Conservation (phyloP, 768 basidiomycete genomes). For the Postia placenta region DNA sequence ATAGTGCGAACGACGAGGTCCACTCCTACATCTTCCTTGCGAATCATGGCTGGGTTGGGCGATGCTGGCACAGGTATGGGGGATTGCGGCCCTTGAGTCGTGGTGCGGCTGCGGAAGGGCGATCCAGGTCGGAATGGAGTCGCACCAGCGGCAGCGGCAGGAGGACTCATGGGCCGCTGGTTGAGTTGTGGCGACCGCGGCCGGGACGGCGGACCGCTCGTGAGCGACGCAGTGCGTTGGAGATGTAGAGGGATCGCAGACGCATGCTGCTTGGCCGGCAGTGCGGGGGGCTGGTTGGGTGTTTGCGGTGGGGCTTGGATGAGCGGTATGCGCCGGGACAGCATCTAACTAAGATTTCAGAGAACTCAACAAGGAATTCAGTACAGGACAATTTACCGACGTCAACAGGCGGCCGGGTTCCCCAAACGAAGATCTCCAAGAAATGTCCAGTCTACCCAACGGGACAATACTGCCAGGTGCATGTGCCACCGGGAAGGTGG, state of each 20-base stretch:
- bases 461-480: constrained; percentile 69
- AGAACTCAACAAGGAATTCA: not conserved
- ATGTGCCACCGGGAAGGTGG: constrained; percentile 41
- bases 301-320: constrained; percentile 34
- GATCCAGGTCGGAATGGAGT: constrained; percentile 39
- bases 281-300: constrained; percentile 15
- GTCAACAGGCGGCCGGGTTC: constrained; percentile 86
- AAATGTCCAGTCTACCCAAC: constrained; percentile 83
- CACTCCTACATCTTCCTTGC: constrained; percentile 42
- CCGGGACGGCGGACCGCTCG: constrained; percentile 36
- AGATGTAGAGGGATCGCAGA: constrained; percentile 76
- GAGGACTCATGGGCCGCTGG: constrained; percentile 53
- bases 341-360: constrained; percentile 34
- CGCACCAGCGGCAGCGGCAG: constrained; percentile 31
- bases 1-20: constrained; percentile 50
- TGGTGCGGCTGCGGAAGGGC: constrained; percentile 30
- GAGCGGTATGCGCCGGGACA: constrained; percentile 72
- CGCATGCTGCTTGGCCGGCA: constrained; percentile 36
- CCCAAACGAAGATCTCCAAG: constrained; percentile 81
- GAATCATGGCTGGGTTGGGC: constrained; percentile 13
- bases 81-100: constrained; percentile 14
- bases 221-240: constrained; percentile 44
- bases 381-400: constrained; percentile 44
- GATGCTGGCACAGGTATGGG: constrained; percentile 26
- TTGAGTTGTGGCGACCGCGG: constrained; percentile 54